Evolutionary conservation across 495 filamentous ascomycete genomes (phyloP).

Genomic region (Monascus purpureus): DNA sequence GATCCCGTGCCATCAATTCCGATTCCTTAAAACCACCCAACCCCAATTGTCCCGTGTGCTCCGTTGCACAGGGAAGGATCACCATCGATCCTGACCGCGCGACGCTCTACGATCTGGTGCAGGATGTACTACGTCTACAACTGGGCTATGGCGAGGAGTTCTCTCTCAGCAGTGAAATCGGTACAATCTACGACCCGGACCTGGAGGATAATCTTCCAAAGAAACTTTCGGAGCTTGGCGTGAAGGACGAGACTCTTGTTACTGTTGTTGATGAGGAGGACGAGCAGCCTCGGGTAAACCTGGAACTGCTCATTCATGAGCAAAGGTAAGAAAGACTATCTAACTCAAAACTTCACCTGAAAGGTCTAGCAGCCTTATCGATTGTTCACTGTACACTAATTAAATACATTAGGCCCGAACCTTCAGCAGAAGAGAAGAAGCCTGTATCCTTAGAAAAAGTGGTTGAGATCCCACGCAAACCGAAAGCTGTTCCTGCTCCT

Average conservation of each 20-base stretch:
- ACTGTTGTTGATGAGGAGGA: slow-evolving; percentile 79
- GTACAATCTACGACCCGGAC: slow-evolving; percentile 74
- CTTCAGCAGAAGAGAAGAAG: slow-evolving; percentile 24
- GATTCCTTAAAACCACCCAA: slow-evolving; percentile 67
- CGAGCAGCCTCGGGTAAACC: slow-evolving; percentile 65
- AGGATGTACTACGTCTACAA: slow-evolving; percentile 50
- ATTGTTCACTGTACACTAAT: slow-evolving; percentile 4
- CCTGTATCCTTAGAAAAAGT: slow-evolving; percentile 28
- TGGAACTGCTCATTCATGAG: slow-evolving; percentile 50
- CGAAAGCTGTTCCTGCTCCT: slow-evolving; percentile 14
- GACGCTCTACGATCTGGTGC: slow-evolving; percentile 70
- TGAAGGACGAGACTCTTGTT: slow-evolving; percentile 58
- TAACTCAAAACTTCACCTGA: too few relatives aligned
- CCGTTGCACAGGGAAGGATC: slow-evolving; percentile 50
- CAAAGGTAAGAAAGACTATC: slow-evolving; percentile 18
- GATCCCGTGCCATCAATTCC: slow-evolving; percentile 56
- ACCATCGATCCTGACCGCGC: slow-evolving; percentile 58
- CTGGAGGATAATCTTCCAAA: slow-evolving; percentile 73
- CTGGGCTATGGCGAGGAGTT: slow-evolving; percentile 80
- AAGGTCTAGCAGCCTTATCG: too few relatives aligned
- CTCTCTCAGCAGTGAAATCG: slow-evolving; percentile 55
- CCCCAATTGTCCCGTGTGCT: slow-evolving; percentile 67
- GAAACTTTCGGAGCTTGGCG: slow-evolving; percentile 64
- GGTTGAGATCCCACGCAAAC: slow-evolving; percentile 39
- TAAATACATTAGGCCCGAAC: slow-evolving; percentile 10